These are phyloP conservation scores for Pleurotus cornucopiae DNA, from an alignment of 768 basidiomycete genomes.

Conservation along the genomic window DNA sequence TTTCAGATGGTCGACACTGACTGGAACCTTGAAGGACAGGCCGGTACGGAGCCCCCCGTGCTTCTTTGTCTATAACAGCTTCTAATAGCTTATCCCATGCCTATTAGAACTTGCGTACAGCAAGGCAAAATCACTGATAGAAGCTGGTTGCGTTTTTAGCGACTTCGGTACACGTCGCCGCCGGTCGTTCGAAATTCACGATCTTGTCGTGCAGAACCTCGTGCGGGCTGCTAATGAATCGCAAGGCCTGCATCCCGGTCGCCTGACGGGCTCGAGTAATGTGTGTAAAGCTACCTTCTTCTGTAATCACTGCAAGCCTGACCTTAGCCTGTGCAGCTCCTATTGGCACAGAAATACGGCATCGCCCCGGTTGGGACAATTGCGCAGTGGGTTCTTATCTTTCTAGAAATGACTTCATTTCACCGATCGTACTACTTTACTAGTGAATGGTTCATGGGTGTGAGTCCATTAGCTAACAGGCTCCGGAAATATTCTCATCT, in stretches of 20 bases:
- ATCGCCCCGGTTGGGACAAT: conserved; percentile 75
- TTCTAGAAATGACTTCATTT: neutral
- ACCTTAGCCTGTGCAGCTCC: conserved; percentile 44
- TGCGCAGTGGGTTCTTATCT: conserved; percentile 60
- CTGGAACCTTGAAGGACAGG: conserved; percentile 84
- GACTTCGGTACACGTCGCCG: conserved; percentile 88
- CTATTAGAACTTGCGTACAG: conserved; percentile 60
- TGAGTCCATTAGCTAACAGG: conserved; percentile 26
- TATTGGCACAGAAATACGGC: conserved; percentile 76
- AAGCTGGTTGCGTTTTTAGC: conserved; percentile 65
- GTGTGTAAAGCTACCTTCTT: conserved; percentile 37
- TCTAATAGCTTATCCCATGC: neutral
- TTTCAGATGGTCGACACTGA: conserved; percentile 72
- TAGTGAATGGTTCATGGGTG: conserved; percentile 92
- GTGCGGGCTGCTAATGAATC: conserved; percentile 57
- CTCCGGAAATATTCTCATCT: neutral
- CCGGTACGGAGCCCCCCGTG: conserved; percentile 39
- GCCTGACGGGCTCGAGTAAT: conserved; percentile 84
- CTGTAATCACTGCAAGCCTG: conserved; percentile 1
- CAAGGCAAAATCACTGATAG: conserved; percentile 65
- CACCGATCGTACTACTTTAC: conserved; percentile 11
- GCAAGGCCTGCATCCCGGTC: conserved; percentile 36
- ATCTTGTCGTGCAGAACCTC: conserved; percentile 68
- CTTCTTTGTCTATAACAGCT: neutral
- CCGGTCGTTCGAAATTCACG: conserved; percentile 70